Evolutionary conservation across 805 yeast genomes (phyloP).

Genomic region (Metschnikowia aberdeeniae): DNA sequence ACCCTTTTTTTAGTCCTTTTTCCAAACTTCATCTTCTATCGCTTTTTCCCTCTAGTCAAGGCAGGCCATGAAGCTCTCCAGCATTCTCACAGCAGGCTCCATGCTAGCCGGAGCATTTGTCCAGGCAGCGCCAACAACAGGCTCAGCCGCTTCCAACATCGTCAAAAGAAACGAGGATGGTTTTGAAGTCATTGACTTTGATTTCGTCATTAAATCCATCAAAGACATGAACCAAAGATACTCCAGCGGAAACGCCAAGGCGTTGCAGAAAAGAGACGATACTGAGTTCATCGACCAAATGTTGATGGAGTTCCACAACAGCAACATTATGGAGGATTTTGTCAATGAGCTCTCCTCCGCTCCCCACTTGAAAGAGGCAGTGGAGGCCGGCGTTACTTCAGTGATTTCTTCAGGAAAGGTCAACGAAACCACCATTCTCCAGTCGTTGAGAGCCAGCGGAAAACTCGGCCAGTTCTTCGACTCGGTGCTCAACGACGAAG

Average conservation of each 20-base stretch:
- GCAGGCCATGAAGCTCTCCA: slow-evolving; percentile 19
- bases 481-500: slow-evolving; percentile 15
- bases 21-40: not conserved
- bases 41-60: not conserved
- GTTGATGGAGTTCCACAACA: slow-evolving; percentile 17
- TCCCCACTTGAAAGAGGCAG: slow-evolving; percentile 15
- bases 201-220: slow-evolving; percentile 11
- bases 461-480: slow-evolving; percentile 13
- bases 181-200: slow-evolving; percentile 14
- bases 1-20: not conserved
- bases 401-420: slow-evolving; percentile 16
- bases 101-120: slow-evolving; percentile 18
- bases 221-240: slow-evolving; percentile 13
- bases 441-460: slow-evolving; percentile 13
- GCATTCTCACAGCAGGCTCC: slow-evolving; percentile 17
- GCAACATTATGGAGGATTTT: slow-evolving; percentile 16
- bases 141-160: slow-evolving; percentile 10
- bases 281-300: slow-evolving; percentile 13
- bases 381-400: slow-evolving; percentile 14
- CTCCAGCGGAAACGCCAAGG: slow-evolving; percentile 4
- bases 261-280: slow-evolving; percentile 16
- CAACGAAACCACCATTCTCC: slow-evolving; percentile 15
- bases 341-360: slow-evolving; percentile 15
- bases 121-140: slow-evolving; percentile 21
- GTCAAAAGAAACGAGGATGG: slow-evolving; percentile 14